phyloP scores from a whole-genome alignment of 169 alveolate species.

The Nephromyces sp. region DNA sequence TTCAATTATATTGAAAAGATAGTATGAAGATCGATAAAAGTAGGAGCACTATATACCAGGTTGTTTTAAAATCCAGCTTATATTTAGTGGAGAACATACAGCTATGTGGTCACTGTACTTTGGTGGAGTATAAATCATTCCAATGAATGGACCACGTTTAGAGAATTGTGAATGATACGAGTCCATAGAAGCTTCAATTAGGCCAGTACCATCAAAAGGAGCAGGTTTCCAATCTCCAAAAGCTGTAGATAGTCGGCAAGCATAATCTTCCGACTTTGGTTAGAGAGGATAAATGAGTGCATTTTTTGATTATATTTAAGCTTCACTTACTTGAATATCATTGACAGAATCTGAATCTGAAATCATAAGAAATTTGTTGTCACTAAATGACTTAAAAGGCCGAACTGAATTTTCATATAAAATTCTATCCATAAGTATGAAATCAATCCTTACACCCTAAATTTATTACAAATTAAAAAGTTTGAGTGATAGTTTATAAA shows the following conservation, averaged over 20 bases:
- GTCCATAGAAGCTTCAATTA: neutral
- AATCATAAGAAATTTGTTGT: no score
- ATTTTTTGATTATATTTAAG: no score
- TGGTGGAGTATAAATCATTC: constrained; percentile 16
- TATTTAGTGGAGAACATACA: neutral
- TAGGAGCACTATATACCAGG: no score
- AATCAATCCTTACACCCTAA: constrained; percentile 3
- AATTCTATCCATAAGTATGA: neutral
- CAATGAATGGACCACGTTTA: neutral
- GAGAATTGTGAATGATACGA: neutral
- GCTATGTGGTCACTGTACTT: constrained; percentile 20
- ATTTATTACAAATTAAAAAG: no score
- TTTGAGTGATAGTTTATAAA: no score
- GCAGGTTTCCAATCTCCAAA: constrained; percentile 14
- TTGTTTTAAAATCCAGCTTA: no score
- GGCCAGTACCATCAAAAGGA: constrained; percentile 15
- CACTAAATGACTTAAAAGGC: no score
- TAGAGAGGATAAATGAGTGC: no score
- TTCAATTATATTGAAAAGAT: no score
- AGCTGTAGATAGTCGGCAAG: constrained; percentile 5
- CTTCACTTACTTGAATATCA: no score
- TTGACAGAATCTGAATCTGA: no score
- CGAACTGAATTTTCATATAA: neutral
- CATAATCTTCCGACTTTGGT: neutral
- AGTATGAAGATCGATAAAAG: no score